Evolutionary conservation across 352 stramenopile genomes (phyloP), one percentile per base, ranked within the genome.

Genomic region (Phytophthora macrochlamydospora): DNA sequence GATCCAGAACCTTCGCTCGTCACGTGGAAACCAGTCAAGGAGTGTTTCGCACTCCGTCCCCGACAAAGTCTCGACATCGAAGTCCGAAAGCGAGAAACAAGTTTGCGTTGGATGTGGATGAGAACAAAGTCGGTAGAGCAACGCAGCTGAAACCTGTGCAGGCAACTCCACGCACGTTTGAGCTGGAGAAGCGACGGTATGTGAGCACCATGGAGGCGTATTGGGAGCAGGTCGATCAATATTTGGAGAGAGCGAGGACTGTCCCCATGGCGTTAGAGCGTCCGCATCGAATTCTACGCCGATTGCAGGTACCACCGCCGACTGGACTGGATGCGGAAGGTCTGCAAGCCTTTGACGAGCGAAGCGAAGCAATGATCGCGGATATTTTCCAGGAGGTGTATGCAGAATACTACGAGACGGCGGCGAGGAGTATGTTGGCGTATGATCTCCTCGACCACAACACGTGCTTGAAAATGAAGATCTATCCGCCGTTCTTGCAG

Each of bases 401-500:
- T 49, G 65, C 54, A 0, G 81, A 92, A 38, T 97, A 97, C 71
- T 90, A 87, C 51, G 78, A 89, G 59, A 91, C 78, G 0, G 68
- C 90, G 13, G 92, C 86, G 0, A 84, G 87, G 11, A 79, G 85
- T 28, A 95, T 97, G 79, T 74, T 98, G 6, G 71, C 93, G 31
- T 98, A 98, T 57, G 87, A 95, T 56, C 66, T 98, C 3, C 65
- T 94, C 8, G 90, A 98, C 59, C 79, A 83, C 1, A 81, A 73
- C 9, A 69, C 70, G 48, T 91, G 83, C 33, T 62, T 84, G 60
- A 75, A 78, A 30, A 81, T 97, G 62, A 88, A 89, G 49, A 96
- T 98, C 55, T 90, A 97, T 42, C 77, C 75, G 11, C 76, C 79
- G 28, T 94, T 94, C 55, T 62, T 98, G 44, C 69, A 79, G 31